These are phyloP conservation scores for Naganishia vishniacii DNA, from an alignment of 768 basidiomycete genomes.

Conservation along the genomic window DNA sequence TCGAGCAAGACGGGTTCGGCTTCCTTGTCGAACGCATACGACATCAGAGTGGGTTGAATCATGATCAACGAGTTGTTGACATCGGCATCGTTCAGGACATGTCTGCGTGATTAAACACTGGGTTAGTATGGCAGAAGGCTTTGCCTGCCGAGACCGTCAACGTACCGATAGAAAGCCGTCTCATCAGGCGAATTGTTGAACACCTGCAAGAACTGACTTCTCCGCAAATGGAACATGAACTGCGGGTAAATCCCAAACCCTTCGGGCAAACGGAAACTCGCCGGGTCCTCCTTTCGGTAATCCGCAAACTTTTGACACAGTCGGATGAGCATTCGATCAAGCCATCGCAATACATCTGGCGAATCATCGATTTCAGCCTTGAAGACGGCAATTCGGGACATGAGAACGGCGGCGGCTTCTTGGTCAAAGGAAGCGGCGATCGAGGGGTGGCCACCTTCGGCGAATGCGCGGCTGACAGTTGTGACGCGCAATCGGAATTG, in stretches of 20 bases:
- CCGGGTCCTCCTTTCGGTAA: constrained; percentile 94
- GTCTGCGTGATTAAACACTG: constrained; percentile 53
- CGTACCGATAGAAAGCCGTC: constrained; percentile 92
- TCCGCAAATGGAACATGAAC: constrained; percentile 98
- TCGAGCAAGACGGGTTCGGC: constrained; percentile 94
- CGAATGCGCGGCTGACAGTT: constrained; percentile 94
- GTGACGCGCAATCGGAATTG: constrained; percentile 93
- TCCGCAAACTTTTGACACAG: constrained; percentile 99
- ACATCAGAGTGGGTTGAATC: constrained; percentile 99
- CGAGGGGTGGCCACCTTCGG: constrained; percentile 89
- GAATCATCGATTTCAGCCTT: constrained; percentile 98
- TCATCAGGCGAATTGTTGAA: constrained; percentile 99
- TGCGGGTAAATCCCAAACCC: constrained; percentile 99
- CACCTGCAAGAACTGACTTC: constrained; percentile 97
- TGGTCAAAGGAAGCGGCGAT: constrained; percentile 95
- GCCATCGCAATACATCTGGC: constrained; percentile 91
- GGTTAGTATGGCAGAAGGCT: constrained; percentile 5
- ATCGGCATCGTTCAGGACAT: constrained; percentile 91
- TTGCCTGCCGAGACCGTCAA: constrained; percentile 1
- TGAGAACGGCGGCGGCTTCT: constrained; percentile 92
- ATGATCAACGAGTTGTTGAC: constrained; percentile 99
- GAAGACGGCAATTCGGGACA: constrained; percentile 98
- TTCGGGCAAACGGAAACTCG: constrained; percentile 83
- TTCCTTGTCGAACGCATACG: constrained; percentile 80
- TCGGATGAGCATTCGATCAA: constrained; percentile 97